phyloP scores from a whole-genome alignment of 2,329 filamentous ascomycete species.

The Tolypocladium paradoxum region DNA sequence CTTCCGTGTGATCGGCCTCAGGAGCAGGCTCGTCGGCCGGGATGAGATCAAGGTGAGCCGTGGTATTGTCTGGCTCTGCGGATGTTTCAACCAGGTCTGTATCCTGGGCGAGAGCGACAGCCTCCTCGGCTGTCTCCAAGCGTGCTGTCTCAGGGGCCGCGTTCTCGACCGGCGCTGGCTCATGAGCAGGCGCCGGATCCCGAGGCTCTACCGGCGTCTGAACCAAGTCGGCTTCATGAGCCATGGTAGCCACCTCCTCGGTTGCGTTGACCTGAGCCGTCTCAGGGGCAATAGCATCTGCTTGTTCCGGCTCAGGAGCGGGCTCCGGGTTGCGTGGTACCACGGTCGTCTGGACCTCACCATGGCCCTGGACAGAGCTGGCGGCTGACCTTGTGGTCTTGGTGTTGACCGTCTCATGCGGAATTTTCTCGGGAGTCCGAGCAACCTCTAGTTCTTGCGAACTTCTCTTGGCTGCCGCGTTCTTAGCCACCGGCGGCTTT shows the following conservation, averaged over 20 bases:
- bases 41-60: neutral
- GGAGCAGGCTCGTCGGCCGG: neutral
- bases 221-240: neutral
- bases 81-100: neutral
- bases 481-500: neutral
- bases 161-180: neutral
- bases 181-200: no score
- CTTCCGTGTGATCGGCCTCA: neutral
- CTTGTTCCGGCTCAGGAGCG: neutral
- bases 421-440: neutral
- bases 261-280: neutral
- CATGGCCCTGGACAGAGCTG: neutral
- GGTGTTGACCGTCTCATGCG: neutral
- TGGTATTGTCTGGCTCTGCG: neutral
- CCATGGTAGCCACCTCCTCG: neutral
- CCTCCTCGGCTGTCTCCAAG: neutral
- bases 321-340: neutral
- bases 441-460: neutral
- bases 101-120: neutral
- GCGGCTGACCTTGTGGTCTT: neutral
- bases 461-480: neutral
- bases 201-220: neutral
- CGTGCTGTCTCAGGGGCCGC: neutral
- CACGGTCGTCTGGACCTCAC: neutral
- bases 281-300: neutral